A percentile compares a stretch with the other conserved stretches of the same genome.
Conservation (phyloP, 2,329 filamentous ascomycete genomes). For the Nigrospora osmanthi region DNA sequence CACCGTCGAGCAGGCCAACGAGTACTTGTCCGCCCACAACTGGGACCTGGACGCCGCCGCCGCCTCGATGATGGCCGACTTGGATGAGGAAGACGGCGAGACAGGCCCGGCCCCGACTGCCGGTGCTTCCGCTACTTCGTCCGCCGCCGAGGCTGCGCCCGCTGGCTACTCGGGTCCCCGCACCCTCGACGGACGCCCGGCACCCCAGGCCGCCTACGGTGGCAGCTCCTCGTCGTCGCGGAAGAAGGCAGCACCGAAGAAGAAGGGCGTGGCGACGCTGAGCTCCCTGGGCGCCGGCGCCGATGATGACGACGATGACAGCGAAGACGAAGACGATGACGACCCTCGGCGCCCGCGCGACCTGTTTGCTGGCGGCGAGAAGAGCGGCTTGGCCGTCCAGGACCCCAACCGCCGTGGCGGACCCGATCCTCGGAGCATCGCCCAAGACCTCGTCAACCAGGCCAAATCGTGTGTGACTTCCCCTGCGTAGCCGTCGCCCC, state of each 20-base stretch:
- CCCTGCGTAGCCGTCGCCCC: neutral
- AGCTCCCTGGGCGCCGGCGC: constrained; percentile 42
- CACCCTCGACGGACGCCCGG: constrained; percentile 55
- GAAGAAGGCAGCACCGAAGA: constrained; percentile 41
- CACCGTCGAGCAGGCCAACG: constrained; percentile 50
- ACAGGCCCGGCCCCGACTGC: constrained; percentile 34
- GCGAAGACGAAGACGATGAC: constrained; percentile 47
- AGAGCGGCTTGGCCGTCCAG: constrained; percentile 65
- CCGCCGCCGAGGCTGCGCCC: constrained; percentile 10
- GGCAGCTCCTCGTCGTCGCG: constrained; percentile 20
- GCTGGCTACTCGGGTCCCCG: constrained; percentile 50
- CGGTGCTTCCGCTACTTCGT: constrained; percentile 19
- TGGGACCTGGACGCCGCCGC: constrained; percentile 61
- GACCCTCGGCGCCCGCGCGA: constrained; percentile 56
- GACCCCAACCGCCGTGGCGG: constrained; percentile 41
- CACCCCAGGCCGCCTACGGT: constrained; percentile 29
- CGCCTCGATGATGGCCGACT: constrained; percentile 52
- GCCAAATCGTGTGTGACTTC: constrained; percentile 45
- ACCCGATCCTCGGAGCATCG: constrained; percentile 43
- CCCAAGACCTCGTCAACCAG: constrained; percentile 57
- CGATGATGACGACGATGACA: constrained; percentile 48
- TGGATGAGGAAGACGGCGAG: constrained; percentile 40
- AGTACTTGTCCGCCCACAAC: constrained; percentile 55
- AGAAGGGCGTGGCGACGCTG: constrained; percentile 53
- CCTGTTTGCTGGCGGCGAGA: constrained; percentile 78